A percentile compares a stretch with the other conserved stretches of the same genome.
These are phyloP conservation scores for Glutinoglossum americanum DNA, from an alignment of 495 filamentous ascomycete species.

Conservation along the genomic window DNA sequence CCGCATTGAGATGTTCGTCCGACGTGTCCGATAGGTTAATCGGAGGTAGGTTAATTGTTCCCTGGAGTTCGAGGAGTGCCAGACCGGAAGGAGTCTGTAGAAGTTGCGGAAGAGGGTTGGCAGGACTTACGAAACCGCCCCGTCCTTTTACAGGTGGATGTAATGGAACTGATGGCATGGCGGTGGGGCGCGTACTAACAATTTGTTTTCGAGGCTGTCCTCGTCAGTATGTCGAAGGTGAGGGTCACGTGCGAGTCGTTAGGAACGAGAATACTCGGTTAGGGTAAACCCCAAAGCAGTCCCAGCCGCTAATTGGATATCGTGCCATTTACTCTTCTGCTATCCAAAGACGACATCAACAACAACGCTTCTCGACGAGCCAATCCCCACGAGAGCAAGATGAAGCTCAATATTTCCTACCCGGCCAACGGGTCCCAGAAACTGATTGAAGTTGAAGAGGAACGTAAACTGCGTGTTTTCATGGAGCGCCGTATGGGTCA, in stretches of 20 bases:
- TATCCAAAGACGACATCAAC: conserved; percentile 1
- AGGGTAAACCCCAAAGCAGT: conserved; percentile 1
- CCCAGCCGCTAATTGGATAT: background rate
- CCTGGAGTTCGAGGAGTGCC: conserved; percentile 80
- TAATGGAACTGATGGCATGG: conserved; percentile 1
- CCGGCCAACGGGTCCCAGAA: conserved; percentile 98
- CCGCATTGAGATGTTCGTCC: conserved; percentile 5
- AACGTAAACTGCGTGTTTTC: conserved; percentile 73
- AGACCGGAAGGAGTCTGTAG: conserved; percentile 65
- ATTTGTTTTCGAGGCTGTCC: background rate
- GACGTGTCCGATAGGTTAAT: conserved; percentile 6
- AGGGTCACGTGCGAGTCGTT: background rate
- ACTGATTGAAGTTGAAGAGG: conserved; percentile 95
- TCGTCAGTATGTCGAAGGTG: background rate
- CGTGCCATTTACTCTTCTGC: background rate
- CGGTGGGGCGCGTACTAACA: background rate
- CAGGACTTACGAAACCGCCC: background rate
- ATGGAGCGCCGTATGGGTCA: conserved; percentile 85
- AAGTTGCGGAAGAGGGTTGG: conserved; percentile 53
- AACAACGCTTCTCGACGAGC: background rate
- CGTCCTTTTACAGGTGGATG: background rate
- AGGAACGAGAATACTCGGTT: background rate
- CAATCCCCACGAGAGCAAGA: conserved; percentile 20
- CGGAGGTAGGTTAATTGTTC: conserved; percentile 49
- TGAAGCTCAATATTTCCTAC: conserved; percentile 96